Base-by-base conservation (phyloP, 352 stramenopile species). In the Thraustotheca clavata region DNA sequence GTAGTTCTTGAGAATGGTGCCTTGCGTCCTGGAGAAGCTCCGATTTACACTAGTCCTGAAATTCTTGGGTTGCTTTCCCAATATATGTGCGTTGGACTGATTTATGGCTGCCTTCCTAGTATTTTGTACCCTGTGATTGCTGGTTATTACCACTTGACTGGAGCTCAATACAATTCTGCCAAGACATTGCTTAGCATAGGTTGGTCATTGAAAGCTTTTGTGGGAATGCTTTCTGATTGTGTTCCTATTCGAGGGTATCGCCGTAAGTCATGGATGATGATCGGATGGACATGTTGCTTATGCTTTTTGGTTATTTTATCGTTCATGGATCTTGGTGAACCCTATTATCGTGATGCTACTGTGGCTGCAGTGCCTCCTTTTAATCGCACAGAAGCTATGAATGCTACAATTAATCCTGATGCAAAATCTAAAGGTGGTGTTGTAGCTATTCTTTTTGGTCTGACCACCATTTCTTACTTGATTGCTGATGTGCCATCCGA, bases 271-370 rank as follows among this genome's bases (percentile, higher is more conserved):
- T 60, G n/a, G 8, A 59, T 59, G 49, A 40, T 59, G 49, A 46
- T 40, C 27, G 55, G 55, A 22, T 62, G 55, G 55, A 12, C 29
- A 29, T 48, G 8, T 34, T 59, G 49, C 49, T 16, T 0, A n/a
- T 16, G 20, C 49, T 40, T 48, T 34, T 38, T 59, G 49, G 22
- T 59, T 16, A 34, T 49, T 16, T 60, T 87, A 35, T 75, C 76
- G 4, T 87, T 75, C 63, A 75, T 80, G 35, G 74, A 71, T 20
- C 70, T 73, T 14, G 75, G 75, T 16, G 49, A 75, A 18, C 71
- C 77, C n/a, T 87, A 83, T 50, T 86, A 12, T 34, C 8, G 16
- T n/a, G 27, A 41, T 38, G 49, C 20, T 16, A 38, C 16, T 26
- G 11, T 46, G 18, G 20, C 20, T 34, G 11, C 22, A 31, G 1